Evolutionary conservation across 176 grass and related monocot genomes (phyloP).

Genomic region (Triticum monococcum): DNA sequence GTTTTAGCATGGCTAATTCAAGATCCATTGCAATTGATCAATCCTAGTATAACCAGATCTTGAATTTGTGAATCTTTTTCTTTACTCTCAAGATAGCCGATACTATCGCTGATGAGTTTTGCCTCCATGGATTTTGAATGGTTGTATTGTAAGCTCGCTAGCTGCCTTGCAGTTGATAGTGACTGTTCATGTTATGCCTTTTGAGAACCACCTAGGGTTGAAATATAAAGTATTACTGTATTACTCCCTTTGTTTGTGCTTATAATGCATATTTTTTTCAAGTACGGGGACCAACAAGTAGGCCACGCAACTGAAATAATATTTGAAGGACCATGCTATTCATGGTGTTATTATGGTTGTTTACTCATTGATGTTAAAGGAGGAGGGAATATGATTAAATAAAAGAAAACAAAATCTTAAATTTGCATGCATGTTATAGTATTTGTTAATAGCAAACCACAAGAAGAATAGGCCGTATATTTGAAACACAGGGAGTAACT

Average conservation of each 20-base stretch:
- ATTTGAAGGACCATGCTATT: neutral
- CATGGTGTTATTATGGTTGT: neutral
- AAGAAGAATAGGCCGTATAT: neutral
- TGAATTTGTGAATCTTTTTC: neutral
- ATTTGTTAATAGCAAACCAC: neutral
- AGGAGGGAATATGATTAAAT: neutral
- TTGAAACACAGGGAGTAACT: neutral
- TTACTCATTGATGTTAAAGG: neutral
- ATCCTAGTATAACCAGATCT: neutral
- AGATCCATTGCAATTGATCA: neutral
- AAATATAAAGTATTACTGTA: neutral
- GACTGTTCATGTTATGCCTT: slow-evolving; percentile 15
- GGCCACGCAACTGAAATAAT: neutral
- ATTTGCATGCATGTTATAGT: neutral
- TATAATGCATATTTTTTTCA: neutral
- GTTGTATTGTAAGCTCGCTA: neutral
- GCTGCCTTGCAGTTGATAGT: neutral
- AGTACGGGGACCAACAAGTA: neutral
- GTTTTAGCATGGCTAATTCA: neutral
- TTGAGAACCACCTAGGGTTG: neutral
- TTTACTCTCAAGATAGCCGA: slow-evolving; percentile 15
- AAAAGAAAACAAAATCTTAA: neutral
- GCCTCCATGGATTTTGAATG: neutral
- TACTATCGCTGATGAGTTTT: neutral
- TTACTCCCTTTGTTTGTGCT: neutral